These are phyloP conservation scores for Teunomyces barrocoloradensis DNA, from an alignment of 805 yeast species.

Conservation along the genomic window DNA sequence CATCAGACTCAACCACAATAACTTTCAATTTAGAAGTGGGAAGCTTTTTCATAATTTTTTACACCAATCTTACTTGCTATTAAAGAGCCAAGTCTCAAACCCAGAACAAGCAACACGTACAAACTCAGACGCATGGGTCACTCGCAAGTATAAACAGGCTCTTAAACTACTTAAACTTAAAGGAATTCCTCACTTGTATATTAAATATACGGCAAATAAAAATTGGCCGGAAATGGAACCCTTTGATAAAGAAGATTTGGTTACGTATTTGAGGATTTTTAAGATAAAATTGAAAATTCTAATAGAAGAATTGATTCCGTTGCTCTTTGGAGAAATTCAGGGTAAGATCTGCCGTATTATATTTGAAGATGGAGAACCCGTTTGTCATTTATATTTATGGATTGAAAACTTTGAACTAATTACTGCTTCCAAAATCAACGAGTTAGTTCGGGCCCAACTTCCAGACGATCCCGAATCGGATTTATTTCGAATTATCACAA, in stretches of 20 bases:
- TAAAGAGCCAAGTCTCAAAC: background rate
- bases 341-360: background rate
- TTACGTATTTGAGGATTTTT: background rate
- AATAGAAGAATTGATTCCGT: background rate
- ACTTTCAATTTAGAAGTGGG: background rate
- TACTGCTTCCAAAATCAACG: background rate
- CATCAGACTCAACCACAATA: background rate
- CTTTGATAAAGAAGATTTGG: background rate
- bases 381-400: background rate
- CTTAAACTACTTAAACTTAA: background rate
- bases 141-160: background rate
- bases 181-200: background rate
- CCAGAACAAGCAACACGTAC: background rate
- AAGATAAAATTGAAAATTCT: background rate
- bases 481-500: background rate
- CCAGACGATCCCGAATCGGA: background rate
- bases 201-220: background rate
- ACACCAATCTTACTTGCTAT: background rate
- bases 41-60: background rate
- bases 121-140: background rate
- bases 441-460: background rate
- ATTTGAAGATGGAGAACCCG: background rate
- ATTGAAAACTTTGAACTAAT: background rate
- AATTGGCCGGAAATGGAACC: conserved; percentile 1
- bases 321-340: background rate